These are phyloP conservation scores for Elaeagnus macrophylla DNA, from an alignment of 306 rosid genomes.

Conservation along the genomic window DNA sequence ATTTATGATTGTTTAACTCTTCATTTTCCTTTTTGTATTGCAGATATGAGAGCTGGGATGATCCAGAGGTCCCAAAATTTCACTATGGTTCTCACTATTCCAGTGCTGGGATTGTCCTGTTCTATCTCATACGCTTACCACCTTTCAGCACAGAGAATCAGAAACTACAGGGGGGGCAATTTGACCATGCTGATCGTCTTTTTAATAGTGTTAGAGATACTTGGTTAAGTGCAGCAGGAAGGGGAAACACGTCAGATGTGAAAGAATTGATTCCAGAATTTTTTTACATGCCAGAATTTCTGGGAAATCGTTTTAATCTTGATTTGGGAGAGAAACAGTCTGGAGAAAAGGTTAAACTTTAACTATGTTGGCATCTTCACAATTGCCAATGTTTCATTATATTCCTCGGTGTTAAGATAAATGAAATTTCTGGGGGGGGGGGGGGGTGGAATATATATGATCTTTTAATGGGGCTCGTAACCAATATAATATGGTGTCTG, in stretches of 20 bases:
- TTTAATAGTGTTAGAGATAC: constrained; percentile 91
- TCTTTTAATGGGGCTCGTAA: background rate
- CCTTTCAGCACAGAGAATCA: constrained; percentile 94
- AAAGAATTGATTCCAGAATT: constrained; percentile 98
- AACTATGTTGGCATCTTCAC: constrained; percentile 9
- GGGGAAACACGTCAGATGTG: constrained; percentile 97
- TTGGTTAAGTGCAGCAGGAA: constrained; percentile 98
- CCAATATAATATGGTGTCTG: no score
- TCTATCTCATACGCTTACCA: constrained; percentile 92
- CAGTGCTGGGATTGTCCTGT: constrained; percentile 99
- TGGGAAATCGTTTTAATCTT: constrained; percentile 77
- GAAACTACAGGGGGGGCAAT: constrained; percentile 99
- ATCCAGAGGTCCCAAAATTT: constrained; percentile 97
- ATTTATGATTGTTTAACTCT: constrained; percentile 3
- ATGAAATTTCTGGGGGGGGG: constrained; percentile 3
- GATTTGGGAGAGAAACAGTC: constrained; percentile 99
- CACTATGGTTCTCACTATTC: constrained; percentile 99
- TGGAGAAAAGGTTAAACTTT: constrained; percentile 81
- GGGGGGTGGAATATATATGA: constrained; percentile 4
- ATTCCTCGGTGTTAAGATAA: background rate
- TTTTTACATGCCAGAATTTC: constrained; percentile 93
- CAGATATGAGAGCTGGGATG: constrained; percentile 99
- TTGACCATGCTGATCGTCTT: constrained; percentile 99
- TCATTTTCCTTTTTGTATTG: constrained; percentile 11
- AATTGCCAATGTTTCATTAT: constrained; percentile 1